These are phyloP conservation scores for Podospora conica DNA, from an alignment of 495 filamentous ascomycete genomes.

Conservation along the genomic window DNA sequence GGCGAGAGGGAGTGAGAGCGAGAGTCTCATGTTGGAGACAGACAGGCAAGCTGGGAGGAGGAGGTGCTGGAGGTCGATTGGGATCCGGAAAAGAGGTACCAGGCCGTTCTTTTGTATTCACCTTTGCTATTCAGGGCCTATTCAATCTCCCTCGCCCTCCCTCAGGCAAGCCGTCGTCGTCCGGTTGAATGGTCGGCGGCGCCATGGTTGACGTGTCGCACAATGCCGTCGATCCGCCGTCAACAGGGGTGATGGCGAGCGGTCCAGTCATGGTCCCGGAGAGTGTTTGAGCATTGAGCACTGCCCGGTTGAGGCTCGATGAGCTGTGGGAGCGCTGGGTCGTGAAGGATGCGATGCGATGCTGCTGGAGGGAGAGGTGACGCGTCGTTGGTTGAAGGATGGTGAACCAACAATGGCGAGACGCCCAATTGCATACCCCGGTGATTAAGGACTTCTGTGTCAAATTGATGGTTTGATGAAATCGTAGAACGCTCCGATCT, in stretches of 20 bases:
- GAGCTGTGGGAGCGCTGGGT: not conserved
- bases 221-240: no score
- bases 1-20: not conserved
- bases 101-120: not conserved
- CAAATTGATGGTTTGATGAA: no score
- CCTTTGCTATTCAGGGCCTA: not conserved
- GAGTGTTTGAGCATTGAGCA: not conserved
- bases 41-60: no score
- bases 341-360: not conserved
- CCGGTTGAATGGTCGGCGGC: not conserved
- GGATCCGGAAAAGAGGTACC: not conserved
- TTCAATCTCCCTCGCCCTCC: not conserved
- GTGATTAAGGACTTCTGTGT: no score
- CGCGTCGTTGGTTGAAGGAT: not conserved
- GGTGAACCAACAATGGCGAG: not conserved
- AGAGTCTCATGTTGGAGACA: not conserved
- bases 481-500: no score
- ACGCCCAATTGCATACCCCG: no score
- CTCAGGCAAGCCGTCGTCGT: not conserved
- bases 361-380: no score
- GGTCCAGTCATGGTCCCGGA: not conserved
- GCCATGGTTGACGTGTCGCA: not conserved
- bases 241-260: not conserved
- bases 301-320: conserved; percentile 4
- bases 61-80: not conserved